Evolutionary conservation across 2,329 filamentous ascomycete genomes (phyloP).

Genomic region (Sclerotinia glacialis): DNA sequence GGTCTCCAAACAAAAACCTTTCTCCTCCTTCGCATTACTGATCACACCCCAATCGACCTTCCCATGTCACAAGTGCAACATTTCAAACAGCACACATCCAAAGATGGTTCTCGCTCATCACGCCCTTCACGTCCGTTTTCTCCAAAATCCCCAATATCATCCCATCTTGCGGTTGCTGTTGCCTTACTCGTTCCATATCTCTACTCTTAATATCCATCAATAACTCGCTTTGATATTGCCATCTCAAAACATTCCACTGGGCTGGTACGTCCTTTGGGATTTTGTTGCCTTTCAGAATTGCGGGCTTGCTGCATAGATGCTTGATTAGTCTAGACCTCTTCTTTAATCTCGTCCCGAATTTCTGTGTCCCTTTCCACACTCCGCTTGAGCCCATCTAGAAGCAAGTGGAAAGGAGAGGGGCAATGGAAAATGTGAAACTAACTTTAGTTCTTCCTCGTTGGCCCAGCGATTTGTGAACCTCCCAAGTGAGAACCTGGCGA

Average conservation of each 20-base stretch:
- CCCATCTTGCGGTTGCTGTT: not conserved
- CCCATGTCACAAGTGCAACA: not conserved
- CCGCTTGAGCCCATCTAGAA: not conserved
- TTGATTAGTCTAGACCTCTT: not conserved
- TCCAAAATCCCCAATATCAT: not conserved
- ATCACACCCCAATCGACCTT: not conserved
- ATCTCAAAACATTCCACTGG: constrained; percentile 18
- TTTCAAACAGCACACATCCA: constrained; percentile 17
- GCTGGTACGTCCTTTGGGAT: constrained; percentile 17
- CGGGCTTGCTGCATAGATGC: not conserved
- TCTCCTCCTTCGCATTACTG: not conserved
- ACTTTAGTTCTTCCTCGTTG: constrained; percentile 21
- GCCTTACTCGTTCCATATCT: not conserved
- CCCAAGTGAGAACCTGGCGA: constrained; percentile 13
- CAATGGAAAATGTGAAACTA: not conserved
- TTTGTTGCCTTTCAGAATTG: constrained; percentile 19
- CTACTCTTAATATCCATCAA: constrained; percentile 17
- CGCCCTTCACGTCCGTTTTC: not conserved
- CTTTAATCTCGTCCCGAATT: no score
- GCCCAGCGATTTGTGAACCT: constrained; percentile 21
- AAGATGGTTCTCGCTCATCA: constrained; percentile 6
- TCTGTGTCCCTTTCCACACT: no score
- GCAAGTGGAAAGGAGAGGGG: no score
- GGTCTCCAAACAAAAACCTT: not conserved
- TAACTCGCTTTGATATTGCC: constrained; percentile 19